These are phyloP conservation scores for Arachnopeziza araneosa DNA, from an alignment of 2,329 filamentous ascomycete genomes.

Conservation along the genomic window DNA sequence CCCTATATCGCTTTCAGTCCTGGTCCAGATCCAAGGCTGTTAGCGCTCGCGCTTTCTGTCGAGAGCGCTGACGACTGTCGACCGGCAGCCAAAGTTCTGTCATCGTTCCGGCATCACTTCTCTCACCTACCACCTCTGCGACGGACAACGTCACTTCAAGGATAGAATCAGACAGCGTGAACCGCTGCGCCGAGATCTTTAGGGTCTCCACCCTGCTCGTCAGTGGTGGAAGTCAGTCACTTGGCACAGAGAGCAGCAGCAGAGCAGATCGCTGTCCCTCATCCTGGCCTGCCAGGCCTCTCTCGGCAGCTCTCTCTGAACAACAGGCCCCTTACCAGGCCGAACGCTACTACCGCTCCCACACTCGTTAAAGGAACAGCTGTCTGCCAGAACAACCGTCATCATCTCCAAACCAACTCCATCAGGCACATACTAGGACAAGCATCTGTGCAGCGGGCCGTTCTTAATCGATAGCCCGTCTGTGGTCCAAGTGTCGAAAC, in stretches of 20 bases:
- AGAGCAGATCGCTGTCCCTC: neutral
- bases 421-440: slow-evolving; percentile 8
- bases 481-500: slow-evolving; percentile 10
- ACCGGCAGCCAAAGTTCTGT: too few species aligned
- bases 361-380: neutral
- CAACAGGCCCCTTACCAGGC: neutral
- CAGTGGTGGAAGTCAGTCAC: too few species aligned
- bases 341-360: neutral
- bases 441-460: slow-evolving; percentile 20
- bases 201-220: too few species aligned
- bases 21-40: neutral
- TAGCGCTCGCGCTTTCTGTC: neutral
- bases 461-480: slow-evolving; percentile 11
- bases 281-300: neutral
- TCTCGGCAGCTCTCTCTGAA: neutral
- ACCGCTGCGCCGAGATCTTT: too few species aligned
- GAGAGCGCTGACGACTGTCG: neutral
- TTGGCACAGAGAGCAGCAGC: too few species aligned
- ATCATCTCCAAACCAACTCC: neutral
- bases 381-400: neutral
- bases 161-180: too few species aligned
- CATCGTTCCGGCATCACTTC: too few species aligned
- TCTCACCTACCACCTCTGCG: too few species aligned
- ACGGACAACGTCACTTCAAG: too few species aligned
- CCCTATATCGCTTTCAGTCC: neutral